Base-by-base conservation (phyloP, 176 grass and related monocot species). In the Triticum turgidum region DNA sequence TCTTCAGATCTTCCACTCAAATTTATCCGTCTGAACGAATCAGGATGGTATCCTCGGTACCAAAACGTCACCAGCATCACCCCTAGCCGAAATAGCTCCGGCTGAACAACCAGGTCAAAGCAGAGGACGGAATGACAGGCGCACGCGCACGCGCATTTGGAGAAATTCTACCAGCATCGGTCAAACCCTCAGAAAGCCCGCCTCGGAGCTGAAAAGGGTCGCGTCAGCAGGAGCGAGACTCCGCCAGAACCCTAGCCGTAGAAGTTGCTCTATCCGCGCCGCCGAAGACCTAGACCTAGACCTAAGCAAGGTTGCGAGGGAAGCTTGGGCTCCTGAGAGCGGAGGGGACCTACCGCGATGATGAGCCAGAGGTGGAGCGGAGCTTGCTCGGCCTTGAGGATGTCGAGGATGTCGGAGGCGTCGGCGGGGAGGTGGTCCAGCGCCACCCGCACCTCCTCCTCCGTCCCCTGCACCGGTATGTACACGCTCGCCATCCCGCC, bases 331-430 rank as follows among this genome's bases (percentile, higher is more conserved):
- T 77, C 29, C 24, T 34, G 54, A 24, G 29, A 27, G 35, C 4
- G 2, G 15, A 65, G 12, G 66, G 39, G 30, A 64, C 88, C 6
- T 85, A 98, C 96, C 56, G 96, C 96, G 56, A 98, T 98, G 77
- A 95, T 89, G 18, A 98, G 93, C 96, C 96, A 98, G 77, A 98
- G 93, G 56, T 94, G 76, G 58, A 98, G 93, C 39, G 96, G 96
- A 25, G 96, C 96, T 70, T 98, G 96, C 82, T 98, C 96, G 37
- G 96, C 96, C 88, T 94, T 98, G 69, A 98, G 96, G 63, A 98
- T 98, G 89, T 98, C 96, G 70, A 98, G 86, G 84, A 98, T 98
- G 75, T 98, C 96, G 59, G 88, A 89, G 5, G 96, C 96, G 72
- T 98, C 96, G 15, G 83, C 65, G 15, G 96, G 96, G 17, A 98